Conservation (phyloP, 352 stramenopile genomes). For the Phytopythium vexans region DNA sequence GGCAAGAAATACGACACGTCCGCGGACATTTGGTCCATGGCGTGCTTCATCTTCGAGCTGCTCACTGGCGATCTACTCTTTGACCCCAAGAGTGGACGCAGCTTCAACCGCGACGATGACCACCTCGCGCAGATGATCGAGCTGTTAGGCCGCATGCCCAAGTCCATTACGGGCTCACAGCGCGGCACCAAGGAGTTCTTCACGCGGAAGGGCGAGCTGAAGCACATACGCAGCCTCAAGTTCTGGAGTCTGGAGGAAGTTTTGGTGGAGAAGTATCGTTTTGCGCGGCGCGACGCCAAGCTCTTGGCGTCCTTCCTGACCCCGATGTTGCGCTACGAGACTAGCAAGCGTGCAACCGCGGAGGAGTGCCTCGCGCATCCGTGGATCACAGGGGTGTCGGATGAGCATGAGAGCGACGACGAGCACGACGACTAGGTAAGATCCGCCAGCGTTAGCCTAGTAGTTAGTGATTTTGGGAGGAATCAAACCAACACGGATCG, state of each 20-base stretch:
- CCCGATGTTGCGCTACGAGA: constrained; percentile 91
- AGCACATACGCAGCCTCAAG: constrained; percentile 97
- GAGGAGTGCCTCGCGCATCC: constrained; percentile 92
- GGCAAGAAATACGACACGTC: constrained; percentile 97
- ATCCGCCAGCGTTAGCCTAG: too few relatives aligned
- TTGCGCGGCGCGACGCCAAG: constrained; percentile 81
- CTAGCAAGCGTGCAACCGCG: constrained; percentile 88
- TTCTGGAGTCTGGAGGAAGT: constrained; percentile 97
- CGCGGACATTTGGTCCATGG: constrained; percentile 98
- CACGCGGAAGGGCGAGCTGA: constrained; percentile 95
- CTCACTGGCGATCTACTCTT: constrained; percentile 99
- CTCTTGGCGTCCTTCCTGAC: constrained; percentile 93
- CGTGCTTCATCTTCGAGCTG: constrained; percentile 99
- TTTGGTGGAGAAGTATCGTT: constrained; percentile 97
- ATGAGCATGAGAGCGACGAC: constrained; percentile 6
- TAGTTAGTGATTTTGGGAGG: too few relatives aligned
- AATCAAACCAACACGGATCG: too few relatives aligned
- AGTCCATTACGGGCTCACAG: constrained; percentile 74
- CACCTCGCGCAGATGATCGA: constrained; percentile 99
- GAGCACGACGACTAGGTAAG: constrained; percentile 4
- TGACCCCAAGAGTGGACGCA: constrained; percentile 91
- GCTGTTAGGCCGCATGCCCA: constrained; percentile 96
- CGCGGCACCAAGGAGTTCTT: constrained; percentile 96
- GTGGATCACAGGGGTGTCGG: constrained; percentile 73
- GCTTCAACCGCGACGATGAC: constrained; percentile 92